These are phyloP conservation scores for Nicotiana attenuata DNA, from an alignment of 257 asterid species.

Conservation along the genomic window DNA sequence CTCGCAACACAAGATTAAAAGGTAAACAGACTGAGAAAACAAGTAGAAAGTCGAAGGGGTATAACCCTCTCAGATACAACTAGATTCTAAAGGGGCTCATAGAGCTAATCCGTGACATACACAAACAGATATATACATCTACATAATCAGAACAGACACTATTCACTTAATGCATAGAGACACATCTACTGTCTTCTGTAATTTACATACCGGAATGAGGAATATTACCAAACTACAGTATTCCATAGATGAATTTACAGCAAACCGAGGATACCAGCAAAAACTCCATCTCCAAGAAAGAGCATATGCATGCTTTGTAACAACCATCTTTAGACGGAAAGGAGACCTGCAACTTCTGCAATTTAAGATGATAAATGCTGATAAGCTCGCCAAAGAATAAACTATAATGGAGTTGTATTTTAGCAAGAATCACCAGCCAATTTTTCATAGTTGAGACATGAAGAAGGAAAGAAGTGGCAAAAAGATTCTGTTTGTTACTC, in stretches of 20 bases:
- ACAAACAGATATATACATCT: not conserved
- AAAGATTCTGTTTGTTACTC: not conserved
- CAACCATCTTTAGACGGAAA: not conserved
- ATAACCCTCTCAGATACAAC: not conserved
- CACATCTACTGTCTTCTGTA: not conserved
- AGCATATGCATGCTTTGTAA: not conserved
- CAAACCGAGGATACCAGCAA: not conserved
- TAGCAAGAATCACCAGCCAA: not conserved
- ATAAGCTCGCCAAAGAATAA: not conserved
- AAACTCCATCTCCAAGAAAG: not conserved
- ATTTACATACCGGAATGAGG: not conserved
- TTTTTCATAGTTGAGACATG: not conserved
- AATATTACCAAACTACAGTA: conserved; percentile 1
- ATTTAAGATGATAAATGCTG: not conserved
- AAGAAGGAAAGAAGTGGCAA: not conserved
- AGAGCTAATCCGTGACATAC: not conserved
- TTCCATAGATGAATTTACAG: not conserved
- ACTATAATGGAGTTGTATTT: not conserved
- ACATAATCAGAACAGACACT: not conserved
- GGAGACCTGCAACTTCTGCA: not conserved
- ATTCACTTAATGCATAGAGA: not conserved
- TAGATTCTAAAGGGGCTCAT: not conserved
- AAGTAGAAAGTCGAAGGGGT: not conserved
- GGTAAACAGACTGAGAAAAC: not conserved
- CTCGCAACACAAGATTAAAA: not conserved